Evolutionary conservation across 345 rosid species (phyloP), one percentile per base, ranked within the genome.

Genomic region (Stellera chamaejasme): DNA sequence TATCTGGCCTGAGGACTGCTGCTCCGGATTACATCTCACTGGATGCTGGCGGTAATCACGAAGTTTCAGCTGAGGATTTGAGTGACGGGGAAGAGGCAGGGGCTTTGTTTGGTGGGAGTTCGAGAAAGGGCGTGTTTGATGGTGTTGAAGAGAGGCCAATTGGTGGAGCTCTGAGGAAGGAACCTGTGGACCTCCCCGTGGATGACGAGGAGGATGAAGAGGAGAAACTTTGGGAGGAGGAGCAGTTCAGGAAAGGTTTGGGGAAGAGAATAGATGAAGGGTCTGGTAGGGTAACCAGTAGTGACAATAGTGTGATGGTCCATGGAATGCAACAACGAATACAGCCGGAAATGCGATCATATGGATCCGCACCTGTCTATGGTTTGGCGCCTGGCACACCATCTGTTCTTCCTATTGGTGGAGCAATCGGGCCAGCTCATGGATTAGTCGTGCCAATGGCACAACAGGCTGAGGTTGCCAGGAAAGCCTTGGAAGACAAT

Each of bases 221-320:
- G 69, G 94, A 82, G 57, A 85, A 81, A 69, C 71, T 84, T 60
- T 92, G 97, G 95, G 96, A 88, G 69, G 97, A 84, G 62, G 98
- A 86, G 83, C 97, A 92, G 56, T 74, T 77, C 47, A 81, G 87
- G 77, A 92, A 92, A 78, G 96, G 82, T 57, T 71, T 86, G 51
- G 94, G 96, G 60, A 88, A 82, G 77, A 82, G 96, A 74, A 70
- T 88, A 67, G 97, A 86, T 63, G 89, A 88, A 58, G 73, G 70
- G 10, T 59, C 85, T 49, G 50, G 50, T 56, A 69, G 83, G 70
- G 75, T 57, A 48, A 62, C 52, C 16, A 63, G 64, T 64, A 57
- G 69, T 63, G 68, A 58, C 63, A 57, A 63, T 63, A 69, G 60
- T 57, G 32, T 74, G 56, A 47, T 55, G 59, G 62, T 52, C 16